Evolutionary conservation across 805 yeast species (phyloP), one percentile per base, ranked within the genome.

Genomic region (Saturnispora quitensis): DNA sequence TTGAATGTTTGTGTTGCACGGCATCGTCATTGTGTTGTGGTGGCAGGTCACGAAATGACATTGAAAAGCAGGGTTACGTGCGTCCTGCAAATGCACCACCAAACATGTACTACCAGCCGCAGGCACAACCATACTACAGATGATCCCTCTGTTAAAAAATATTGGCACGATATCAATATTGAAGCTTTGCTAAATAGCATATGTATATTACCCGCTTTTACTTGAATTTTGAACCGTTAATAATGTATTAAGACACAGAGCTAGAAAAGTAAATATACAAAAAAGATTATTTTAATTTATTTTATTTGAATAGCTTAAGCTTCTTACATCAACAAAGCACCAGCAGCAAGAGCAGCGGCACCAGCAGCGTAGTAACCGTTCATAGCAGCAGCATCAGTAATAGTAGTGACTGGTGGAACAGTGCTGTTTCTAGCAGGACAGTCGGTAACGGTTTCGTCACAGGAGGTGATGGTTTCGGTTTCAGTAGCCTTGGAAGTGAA

Each of bases 1-100:
- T 78, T 3, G 68, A 40, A 13, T 24, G 24, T 13, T 17, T 40
- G n/a, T 75, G 78, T 60, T 78, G 79, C 56, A 83, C 86, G 59
- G 81, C 77, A 3, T 68, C 74, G 61, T 71, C 82, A 63, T 62
- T 80, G 65, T 73, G 81, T 72, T 73, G 81, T 66, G 75, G 82
- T 59, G 36, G 47, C 8, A 40, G 17, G 3, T 24, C 27, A 7
- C 20, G 9, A 9, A 25, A 25, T 5, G 47, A 49, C 35, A 33
- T 49, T 20, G 47, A 49, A 31, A 49, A 36, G n/a, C 47, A 47
- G 34, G 12, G 13, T 10, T 31, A 31, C 4, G 34, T 12, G 34
- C 34, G 34, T 31, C 34, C 34, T 13, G 34, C 34, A 31, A 31
- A 22, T 10, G 18, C 58, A 36, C 65, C 62, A 48, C 67, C 68